A percentile compares a stretch with the other conserved stretches of the same genome.
These are phyloP conservation scores for Chrysoporthe deuterocubensis DNA, from an alignment of 2,329 filamentous ascomycete species.

Conservation along the genomic window DNA sequence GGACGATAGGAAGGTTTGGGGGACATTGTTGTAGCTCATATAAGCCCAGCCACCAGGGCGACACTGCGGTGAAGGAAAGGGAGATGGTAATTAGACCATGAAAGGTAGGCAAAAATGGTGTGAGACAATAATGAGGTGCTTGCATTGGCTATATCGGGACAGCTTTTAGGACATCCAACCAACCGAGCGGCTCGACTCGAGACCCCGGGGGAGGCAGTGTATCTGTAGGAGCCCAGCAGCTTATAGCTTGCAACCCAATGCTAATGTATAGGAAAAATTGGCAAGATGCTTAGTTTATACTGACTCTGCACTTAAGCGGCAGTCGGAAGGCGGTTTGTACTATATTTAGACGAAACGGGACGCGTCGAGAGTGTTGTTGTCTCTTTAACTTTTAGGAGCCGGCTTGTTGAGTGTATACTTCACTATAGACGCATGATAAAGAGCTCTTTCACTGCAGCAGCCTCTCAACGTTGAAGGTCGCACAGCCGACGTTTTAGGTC, in stretches of 20 bases:
- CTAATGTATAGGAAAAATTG: background rate
- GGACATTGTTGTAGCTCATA: slow-evolving; percentile 24
- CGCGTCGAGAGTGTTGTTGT: too few species aligned
- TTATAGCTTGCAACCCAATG: background rate
- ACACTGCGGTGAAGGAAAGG: too few species aligned
- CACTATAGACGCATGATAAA: too few species aligned
- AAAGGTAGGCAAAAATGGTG: background rate
- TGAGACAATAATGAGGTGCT: background rate
- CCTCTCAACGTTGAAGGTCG: too few species aligned
- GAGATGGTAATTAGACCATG: background rate
- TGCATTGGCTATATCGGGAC: slow-evolving; percentile 14
- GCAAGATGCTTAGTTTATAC: background rate
- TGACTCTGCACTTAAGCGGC: too few species aligned
- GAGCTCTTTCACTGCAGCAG: too few species aligned
- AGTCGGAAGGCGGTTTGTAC: too few species aligned
- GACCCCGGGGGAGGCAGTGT: background rate
- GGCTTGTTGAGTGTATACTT: too few species aligned
- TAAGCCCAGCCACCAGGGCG: background rate
- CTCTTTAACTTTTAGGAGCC: too few species aligned
- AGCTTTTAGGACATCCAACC: slow-evolving; percentile 5
- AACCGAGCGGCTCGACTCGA: background rate
- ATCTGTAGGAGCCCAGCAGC: background rate
- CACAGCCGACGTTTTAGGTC: too few species aligned
- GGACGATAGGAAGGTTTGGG: slow-evolving; percentile 25
- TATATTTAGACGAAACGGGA: too few species aligned